Evolutionary conservation across 148 eudicot species (phyloP).

Genomic region (Chenopodium quinoa): DNA sequence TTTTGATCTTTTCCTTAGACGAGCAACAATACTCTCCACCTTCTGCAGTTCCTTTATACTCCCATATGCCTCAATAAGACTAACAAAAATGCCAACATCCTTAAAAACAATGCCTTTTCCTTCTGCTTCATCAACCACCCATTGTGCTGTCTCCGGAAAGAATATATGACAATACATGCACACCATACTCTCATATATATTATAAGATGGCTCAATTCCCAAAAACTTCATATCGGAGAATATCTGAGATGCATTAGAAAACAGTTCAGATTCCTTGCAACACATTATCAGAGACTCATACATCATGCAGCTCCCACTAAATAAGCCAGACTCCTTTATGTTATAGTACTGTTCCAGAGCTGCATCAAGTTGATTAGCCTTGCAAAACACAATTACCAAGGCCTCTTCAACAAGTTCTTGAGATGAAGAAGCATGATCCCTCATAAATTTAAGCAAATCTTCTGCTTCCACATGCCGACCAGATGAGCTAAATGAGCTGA

Average conservation of each 20-base stretch:
- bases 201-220: constrained; percentile 61
- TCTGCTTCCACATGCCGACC: constrained; percentile 72
- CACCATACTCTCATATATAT: constrained; percentile 52
- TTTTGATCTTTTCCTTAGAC: constrained; percentile 53
- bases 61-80: constrained; percentile 76
- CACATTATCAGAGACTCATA: constrained; percentile 71
- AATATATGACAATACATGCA: constrained; percentile 72
- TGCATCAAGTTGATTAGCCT: constrained; percentile 50
- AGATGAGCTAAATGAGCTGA: constrained; percentile 71
- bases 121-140: constrained; percentile 61
- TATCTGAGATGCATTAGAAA: constrained; percentile 82
- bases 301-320: constrained; percentile 49
- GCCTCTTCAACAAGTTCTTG: constrained; percentile 63
- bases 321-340: constrained; percentile 36
- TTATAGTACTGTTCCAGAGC: constrained; percentile 65
- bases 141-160: constrained; percentile 85
- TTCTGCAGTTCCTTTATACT: constrained; percentile 57
- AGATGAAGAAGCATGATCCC: constrained; percentile 50
- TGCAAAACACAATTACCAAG: constrained; percentile 63
- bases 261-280: constrained; percentile 61
- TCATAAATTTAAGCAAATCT: constrained; percentile 58
- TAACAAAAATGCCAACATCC: constrained; percentile 50
- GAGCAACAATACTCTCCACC: constrained; percentile 75
- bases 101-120: constrained; percentile 40
- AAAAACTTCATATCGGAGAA: constrained; percentile 79